A percentile compares a stretch with the other conserved stretches of the same genome.
phyloP scores from a whole-genome alignment of 176 grass and related monocot genomes.

The Oryza longistaminata region DNA sequence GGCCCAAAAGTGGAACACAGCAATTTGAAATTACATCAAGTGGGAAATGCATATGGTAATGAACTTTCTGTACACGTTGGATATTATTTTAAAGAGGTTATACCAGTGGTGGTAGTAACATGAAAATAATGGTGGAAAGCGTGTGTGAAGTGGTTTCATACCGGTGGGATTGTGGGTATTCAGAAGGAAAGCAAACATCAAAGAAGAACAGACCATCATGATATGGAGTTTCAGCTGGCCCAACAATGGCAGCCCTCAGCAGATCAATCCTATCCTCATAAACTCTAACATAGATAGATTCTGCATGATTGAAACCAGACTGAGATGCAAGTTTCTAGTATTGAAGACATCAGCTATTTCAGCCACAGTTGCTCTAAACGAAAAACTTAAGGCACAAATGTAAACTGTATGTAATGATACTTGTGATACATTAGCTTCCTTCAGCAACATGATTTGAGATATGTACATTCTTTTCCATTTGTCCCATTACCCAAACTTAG shows the following conservation, averaged over 20 bases:
- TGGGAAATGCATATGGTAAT: conserved; percentile 38
- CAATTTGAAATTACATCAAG: no score
- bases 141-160: conserved; percentile 28
- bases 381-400: background rate
- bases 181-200: conserved; percentile 62
- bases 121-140: conserved; percentile 18
- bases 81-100: background rate
- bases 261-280: conserved; percentile 76
- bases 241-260: conserved; percentile 65
- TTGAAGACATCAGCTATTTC: conserved; percentile 19
- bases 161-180: conserved; percentile 58
- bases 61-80: conserved; percentile 54
- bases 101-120: background rate
- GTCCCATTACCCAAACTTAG: background rate
- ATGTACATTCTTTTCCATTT: background rate
- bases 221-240: conserved; percentile 76
- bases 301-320: conserved; percentile 42
- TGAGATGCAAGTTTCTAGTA: conserved; percentile 20
- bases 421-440: background rate
- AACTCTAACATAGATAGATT: conserved; percentile 59
- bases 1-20: no score
- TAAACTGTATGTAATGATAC: background rate
- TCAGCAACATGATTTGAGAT: background rate
- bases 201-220: conserved; percentile 81
- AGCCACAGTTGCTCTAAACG: background rate